Base-by-base conservation (phyloP, 495 filamentous ascomycete species). In the Lophiostoma macrostomum region DNA sequence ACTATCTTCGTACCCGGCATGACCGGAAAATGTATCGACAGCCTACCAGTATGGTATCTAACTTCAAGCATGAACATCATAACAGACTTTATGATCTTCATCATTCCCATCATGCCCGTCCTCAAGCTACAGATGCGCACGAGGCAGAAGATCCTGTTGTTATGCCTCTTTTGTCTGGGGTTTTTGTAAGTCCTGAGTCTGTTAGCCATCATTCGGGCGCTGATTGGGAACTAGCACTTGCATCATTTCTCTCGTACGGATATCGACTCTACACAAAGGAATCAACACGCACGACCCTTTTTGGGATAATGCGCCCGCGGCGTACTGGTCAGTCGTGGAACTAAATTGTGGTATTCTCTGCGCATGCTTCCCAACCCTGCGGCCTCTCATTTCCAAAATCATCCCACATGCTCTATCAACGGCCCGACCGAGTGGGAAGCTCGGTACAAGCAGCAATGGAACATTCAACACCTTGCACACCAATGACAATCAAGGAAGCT, bases 351-450 rank as follows among this genome's bases (percentile, higher is more conserved):
- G 58, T 14, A 61, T 61, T 18, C 24, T 61, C 1, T 61, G 58
- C 47, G 58, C 58, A 5, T 61, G 45, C 30, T 39, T 61, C 22
- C 58, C 58, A 23, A 56, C 58, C 13, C 32, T 61, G 24, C 58
- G 58, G 4, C 38, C 58, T 4, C 31, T 61, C 0, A 36, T 61
- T 22, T 16, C 24, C 25, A 53, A 53, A 19, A 14, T 46, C 16
- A 12, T 59, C 22, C 56, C 56, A 5, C 35, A 42, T 13, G 22
- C 51, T 8, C 30, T 50, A 8, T 28, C 46, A 4, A 44, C 54
- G 1, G 11, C 20, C 4, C 23, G 31, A 10, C 8, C 22, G 19
- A 35, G 7, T 35, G 18, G 11, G 4, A 49, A 30, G 23, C 34
- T 25, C 7, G 35, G 23, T 4, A 36, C 44, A 14, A 27, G 3